phyloP scores from a whole-genome alignment of 805 yeast species.

The Limtongia smithiae region DNA sequence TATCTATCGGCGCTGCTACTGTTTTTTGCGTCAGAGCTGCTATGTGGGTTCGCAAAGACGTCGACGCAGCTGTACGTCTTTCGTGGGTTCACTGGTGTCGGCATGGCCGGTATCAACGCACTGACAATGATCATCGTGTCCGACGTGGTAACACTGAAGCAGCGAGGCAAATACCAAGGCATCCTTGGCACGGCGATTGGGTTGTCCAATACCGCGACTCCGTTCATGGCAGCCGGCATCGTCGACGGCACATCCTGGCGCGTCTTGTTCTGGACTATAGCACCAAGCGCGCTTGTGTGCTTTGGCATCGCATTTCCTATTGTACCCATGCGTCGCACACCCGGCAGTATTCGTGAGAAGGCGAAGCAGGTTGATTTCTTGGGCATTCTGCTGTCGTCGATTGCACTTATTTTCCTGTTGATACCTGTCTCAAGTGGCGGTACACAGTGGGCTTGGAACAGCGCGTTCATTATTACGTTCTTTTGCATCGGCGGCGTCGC shows the following conservation, averaged over 20 bases:
- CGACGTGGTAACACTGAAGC: slow-evolving; percentile 48
- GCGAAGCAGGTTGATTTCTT: slow-evolving; percentile 49
- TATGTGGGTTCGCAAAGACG: slow-evolving; percentile 44
- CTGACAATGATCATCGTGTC: slow-evolving; percentile 55
- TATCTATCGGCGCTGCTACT: slow-evolving; percentile 42
- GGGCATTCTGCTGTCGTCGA: slow-evolving; percentile 50
- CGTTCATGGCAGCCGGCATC: slow-evolving; percentile 53
- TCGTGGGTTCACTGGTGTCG: slow-evolving; percentile 64
- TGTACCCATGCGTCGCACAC: slow-evolving; percentile 39
- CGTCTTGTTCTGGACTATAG: slow-evolving; percentile 48
- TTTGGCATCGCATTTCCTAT: slow-evolving; percentile 33
- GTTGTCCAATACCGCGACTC: slow-evolving; percentile 49
- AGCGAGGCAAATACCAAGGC: slow-evolving; percentile 35
- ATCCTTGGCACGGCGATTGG: slow-evolving; percentile 35
- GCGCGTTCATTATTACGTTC: slow-evolving; percentile 36
- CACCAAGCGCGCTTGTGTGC: slow-evolving; percentile 43
- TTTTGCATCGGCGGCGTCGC: slow-evolving; percentile 42
- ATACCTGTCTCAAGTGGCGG: slow-evolving; percentile 66
- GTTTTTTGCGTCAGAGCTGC: slow-evolving; percentile 47
- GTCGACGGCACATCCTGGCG: slow-evolving; percentile 49
- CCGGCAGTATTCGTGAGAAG: slow-evolving; percentile 41
- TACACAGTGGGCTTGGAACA: slow-evolving; percentile 53
- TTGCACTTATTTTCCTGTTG: slow-evolving; percentile 48
- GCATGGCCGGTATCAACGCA: slow-evolving; percentile 65
- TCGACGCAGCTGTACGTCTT: slow-evolving; percentile 68